Percentiles rank a stretch among this genome's conserved stretches.
Evolutionary conservation across 192 early-diverging fungal species (phyloP).

Genomic region (Backusella sp.): DNA sequence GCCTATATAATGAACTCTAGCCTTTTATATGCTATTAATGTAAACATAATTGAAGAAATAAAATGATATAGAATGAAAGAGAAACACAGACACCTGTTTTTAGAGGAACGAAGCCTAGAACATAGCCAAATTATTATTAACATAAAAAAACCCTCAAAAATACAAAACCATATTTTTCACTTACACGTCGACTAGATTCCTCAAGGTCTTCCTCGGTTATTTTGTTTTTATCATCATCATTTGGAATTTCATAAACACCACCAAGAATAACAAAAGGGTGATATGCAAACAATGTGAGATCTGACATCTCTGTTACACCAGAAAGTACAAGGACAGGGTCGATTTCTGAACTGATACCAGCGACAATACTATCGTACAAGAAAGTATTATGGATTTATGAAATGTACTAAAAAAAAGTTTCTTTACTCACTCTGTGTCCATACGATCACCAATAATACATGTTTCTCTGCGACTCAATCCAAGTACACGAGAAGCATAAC

Average conservation of each 20-base stretch:
- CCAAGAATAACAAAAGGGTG: constrained; percentile 52
- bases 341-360: constrained; percentile 55
- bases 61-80: too few species aligned
- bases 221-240: constrained; percentile 18
- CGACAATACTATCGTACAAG: constrained; percentile 38
- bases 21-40: too few species aligned
- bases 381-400: neutral
- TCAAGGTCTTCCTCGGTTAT: constrained; percentile 25
- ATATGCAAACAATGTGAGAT: constrained; percentile 47
- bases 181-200: constrained; percentile 25
- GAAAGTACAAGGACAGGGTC: constrained; percentile 55
- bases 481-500: constrained; percentile 51
- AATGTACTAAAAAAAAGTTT: too few species aligned
- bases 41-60: too few species aligned
- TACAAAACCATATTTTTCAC: neutral
- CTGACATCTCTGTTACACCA: constrained; percentile 47
- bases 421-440: constrained; percentile 52
- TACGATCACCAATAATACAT: constrained; percentile 64
- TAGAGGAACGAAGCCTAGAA: constrained; percentile 8
- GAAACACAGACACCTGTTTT: neutral
- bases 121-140: neutral
- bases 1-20: too few species aligned
- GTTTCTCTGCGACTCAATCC: constrained; percentile 51
- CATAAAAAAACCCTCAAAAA: neutral
- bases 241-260: constrained; percentile 43